Percentiles rank a stretch among this genome's conserved stretches.
phyloP scores from a whole-genome alignment of 2,329 filamentous ascomycete genomes.

The Penicillium freii region DNA sequence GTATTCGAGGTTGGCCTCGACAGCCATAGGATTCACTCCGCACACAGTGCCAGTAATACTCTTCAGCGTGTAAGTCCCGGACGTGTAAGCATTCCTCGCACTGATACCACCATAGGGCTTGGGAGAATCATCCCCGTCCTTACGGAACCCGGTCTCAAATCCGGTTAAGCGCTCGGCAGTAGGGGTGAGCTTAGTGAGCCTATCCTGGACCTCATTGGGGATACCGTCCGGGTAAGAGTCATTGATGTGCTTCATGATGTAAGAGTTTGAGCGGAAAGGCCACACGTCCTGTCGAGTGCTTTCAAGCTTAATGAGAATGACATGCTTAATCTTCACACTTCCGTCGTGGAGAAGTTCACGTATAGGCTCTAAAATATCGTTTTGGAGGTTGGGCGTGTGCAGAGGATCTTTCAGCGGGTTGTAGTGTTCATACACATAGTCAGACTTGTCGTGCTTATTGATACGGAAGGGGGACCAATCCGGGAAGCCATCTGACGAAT shows the following conservation, averaged over 20 bases:
- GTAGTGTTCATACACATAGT: slow-evolving; percentile 11
- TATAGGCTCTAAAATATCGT: slow-evolving; percentile 15
- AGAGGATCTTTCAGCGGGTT: slow-evolving; percentile 14
- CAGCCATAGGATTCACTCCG: slow-evolving; percentile 41
- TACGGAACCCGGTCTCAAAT: slow-evolving; percentile 17
- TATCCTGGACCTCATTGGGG: slow-evolving; percentile 28
- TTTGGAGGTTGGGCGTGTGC: slow-evolving; percentile 17
- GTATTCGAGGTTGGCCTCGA: slow-evolving; percentile 45
- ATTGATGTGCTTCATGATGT: slow-evolving; percentile 34
- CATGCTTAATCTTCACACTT: slow-evolving; percentile 42
- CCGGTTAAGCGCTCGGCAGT: slow-evolving; percentile 28
- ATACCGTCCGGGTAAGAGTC: slow-evolving; percentile 34
- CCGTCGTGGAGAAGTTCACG: slow-evolving; percentile 17
- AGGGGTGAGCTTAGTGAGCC: slow-evolving; percentile 27
- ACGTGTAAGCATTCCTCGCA: slow-evolving; percentile 42
- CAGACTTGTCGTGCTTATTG: neutral
- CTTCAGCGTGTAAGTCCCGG: slow-evolving; percentile 46
- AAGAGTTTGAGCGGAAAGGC: slow-evolving; percentile 41
- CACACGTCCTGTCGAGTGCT: slow-evolving; percentile 49
- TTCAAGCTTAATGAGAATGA: slow-evolving; percentile 46
- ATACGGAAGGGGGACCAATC: slow-evolving; percentile 17
- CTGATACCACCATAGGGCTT: slow-evolving; percentile 41
- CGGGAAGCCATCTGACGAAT: slow-evolving; percentile 7
- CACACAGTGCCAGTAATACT: slow-evolving; percentile 44
- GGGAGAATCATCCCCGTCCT: slow-evolving; percentile 10